These are phyloP conservation scores for Pseudocercospora crystallina DNA, from an alignment of 2,329 filamentous ascomycete species.

Conservation along the genomic window DNA sequence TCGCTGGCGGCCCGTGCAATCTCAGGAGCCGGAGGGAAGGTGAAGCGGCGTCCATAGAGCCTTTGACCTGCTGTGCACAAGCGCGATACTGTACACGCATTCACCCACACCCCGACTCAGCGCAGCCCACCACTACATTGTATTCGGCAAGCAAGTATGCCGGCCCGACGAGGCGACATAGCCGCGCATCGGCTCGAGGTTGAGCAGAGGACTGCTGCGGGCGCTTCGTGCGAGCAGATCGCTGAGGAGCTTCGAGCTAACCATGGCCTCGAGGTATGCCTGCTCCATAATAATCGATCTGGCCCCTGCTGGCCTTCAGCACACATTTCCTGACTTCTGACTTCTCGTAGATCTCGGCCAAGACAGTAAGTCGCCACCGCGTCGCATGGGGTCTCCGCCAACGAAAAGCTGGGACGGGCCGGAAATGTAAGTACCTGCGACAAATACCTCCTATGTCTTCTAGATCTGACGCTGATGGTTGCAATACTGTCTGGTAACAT, in stretches of 20 bases:
- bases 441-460: neutral
- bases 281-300: too few species aligned
- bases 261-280: constrained; percentile 15
- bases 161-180: constrained; percentile 12
- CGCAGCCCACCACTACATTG: too few species aligned
- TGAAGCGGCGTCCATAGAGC: too few species aligned
- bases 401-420: neutral
- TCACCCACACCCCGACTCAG: too few species aligned
- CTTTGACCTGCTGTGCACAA: too few species aligned
- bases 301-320: too few species aligned
- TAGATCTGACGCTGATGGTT: neutral
- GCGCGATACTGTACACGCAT: too few species aligned
- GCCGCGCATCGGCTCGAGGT: constrained; percentile 23
- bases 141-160: constrained; percentile 7
- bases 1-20: too few species aligned
- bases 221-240: constrained; percentile 28
- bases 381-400: constrained; percentile 24
- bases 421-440: neutral
- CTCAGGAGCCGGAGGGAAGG: too few species aligned
- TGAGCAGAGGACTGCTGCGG: constrained; percentile 21
- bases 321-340: too few species aligned
- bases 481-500: neutral
- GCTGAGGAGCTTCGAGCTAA: constrained; percentile 19
- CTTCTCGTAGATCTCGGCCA: constrained; percentile 12
- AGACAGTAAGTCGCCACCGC: constrained; percentile 26